Conservation (phyloP, 345 rosid genomes). For the Salix caprea region DNA sequence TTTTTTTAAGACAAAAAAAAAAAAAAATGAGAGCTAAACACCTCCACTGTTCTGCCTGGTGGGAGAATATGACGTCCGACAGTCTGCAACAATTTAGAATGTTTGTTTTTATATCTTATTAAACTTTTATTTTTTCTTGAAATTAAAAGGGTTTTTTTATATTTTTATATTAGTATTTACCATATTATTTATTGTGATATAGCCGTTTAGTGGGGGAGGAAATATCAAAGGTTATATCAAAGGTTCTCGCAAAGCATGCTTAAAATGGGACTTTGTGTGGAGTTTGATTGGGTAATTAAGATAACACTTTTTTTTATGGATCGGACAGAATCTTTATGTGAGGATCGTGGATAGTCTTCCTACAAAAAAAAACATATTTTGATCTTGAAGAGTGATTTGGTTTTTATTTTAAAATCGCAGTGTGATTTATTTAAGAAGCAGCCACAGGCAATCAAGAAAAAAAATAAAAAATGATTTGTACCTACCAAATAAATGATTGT, state of each 20-base stretch:
- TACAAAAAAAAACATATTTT: not conserved
- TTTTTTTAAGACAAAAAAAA: too few relatives aligned
- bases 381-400: conserved; percentile 11
- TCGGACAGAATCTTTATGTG: conserved; percentile 14
- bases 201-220: not conserved
- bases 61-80: not conserved
- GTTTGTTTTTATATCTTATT: too few relatives aligned
- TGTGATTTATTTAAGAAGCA: conserved; percentile 7
- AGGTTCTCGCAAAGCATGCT: conserved; percentile 19
- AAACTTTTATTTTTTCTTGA: too few relatives aligned
- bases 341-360: conserved; percentile 17
- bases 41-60: not conserved
- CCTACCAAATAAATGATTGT: not conserved
- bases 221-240: not conserved
- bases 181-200: not conserved
- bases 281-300: conserved; percentile 14
- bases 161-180: too few relatives aligned
- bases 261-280: conserved; percentile 9
- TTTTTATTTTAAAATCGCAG: too few relatives aligned
- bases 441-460: not conserved
- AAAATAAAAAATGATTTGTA: not conserved
- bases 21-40: not conserved
- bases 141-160: too few relatives aligned
- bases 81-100: not conserved
- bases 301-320: conserved; percentile 18